Evolutionary conservation across 257 asterid species (phyloP).

Genomic region (Anisodus tanguticus): DNA sequence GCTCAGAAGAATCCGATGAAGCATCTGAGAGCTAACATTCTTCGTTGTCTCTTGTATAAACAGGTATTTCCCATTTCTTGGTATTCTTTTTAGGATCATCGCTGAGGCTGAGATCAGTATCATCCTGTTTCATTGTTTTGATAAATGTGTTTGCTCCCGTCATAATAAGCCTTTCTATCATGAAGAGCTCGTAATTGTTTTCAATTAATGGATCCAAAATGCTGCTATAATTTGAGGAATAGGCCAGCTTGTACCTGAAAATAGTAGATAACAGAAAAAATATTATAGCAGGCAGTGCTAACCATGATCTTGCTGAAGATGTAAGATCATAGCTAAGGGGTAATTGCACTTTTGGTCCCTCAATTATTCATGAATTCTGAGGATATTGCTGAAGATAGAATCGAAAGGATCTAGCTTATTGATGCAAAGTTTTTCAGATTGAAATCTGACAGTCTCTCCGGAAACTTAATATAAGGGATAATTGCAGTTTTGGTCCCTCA

Average conservation of each 20-base stretch:
- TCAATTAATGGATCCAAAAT: slow-evolving; percentile 74
- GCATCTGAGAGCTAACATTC: slow-evolving; percentile 52
- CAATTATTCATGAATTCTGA: background rate
- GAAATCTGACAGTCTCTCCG: slow-evolving; percentile 13
- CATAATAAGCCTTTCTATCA: slow-evolving; percentile 83
- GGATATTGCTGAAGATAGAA: background rate
- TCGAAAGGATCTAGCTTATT: background rate
- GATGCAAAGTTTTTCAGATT: background rate
- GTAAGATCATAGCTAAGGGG: background rate
- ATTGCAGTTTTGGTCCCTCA: too few species aligned
- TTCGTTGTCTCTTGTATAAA: slow-evolving; percentile 59
- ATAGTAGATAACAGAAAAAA: slow-evolving; percentile 23
- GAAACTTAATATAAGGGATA: background rate
- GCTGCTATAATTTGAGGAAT: slow-evolving; percentile 78
- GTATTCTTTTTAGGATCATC: slow-evolving; percentile 94
- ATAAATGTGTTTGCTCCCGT: slow-evolving; percentile 82
- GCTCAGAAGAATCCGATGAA: background rate
- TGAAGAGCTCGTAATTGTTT: slow-evolving; percentile 87
- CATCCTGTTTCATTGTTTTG: slow-evolving; percentile 69
- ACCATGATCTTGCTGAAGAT: background rate
- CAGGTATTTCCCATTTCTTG: slow-evolving; percentile 80
- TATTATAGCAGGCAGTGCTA: background rate
- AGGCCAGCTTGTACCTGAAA: slow-evolving; percentile 84
- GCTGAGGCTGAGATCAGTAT: slow-evolving; percentile 74
- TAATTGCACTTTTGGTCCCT: too few species aligned